A percentile compares a stretch with the other conserved stretches of the same genome.
Evolutionary conservation across 1,139 yeast genomes (phyloP).

Genomic region (Zygosaccharomyces pseudobailii): DNA sequence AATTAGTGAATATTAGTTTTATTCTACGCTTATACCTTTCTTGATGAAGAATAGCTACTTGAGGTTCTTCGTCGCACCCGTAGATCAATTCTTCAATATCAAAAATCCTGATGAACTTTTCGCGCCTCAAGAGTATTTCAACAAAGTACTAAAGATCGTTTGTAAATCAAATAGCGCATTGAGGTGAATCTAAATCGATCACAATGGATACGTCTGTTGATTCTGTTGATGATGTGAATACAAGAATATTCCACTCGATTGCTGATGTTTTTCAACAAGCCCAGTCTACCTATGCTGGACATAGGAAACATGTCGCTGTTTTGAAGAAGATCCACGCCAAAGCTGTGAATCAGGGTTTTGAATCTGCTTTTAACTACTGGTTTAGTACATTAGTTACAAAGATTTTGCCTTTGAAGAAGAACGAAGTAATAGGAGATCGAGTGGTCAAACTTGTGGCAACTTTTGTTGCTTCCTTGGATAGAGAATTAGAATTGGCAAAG

Average conservation of each 20-base stretch:
- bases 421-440: constrained; percentile 71
- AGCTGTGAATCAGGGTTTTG: constrained; percentile 49
- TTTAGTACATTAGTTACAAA: constrained; percentile 61
- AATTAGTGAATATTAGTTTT: too few relatives aligned
- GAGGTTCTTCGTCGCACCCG: too few relatives aligned
- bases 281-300: constrained; percentile 67
- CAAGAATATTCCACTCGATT: constrained; percentile 43
- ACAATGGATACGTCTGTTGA: background rate
- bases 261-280: constrained; percentile 78
- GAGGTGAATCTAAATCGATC: background rate
- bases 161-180: background rate
- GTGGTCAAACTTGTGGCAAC: constrained; percentile 69
- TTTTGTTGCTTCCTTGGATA: constrained; percentile 45
- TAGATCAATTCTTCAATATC: too few relatives aligned
- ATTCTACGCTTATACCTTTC: too few relatives aligned
- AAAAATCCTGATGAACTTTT: too few relatives aligned
- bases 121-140: too few relatives aligned
- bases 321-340: constrained; percentile 55
- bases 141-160: background rate
- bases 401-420: constrained; percentile 61
- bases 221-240: constrained; percentile 25
- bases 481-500: constrained; percentile 29
- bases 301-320: constrained; percentile 65
- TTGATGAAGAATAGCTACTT: too few relatives aligned
- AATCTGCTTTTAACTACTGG: constrained; percentile 53